phyloP scores from a whole-genome alignment of 1,139 yeast genomes.

The Geotrichum europaeum region DNA sequence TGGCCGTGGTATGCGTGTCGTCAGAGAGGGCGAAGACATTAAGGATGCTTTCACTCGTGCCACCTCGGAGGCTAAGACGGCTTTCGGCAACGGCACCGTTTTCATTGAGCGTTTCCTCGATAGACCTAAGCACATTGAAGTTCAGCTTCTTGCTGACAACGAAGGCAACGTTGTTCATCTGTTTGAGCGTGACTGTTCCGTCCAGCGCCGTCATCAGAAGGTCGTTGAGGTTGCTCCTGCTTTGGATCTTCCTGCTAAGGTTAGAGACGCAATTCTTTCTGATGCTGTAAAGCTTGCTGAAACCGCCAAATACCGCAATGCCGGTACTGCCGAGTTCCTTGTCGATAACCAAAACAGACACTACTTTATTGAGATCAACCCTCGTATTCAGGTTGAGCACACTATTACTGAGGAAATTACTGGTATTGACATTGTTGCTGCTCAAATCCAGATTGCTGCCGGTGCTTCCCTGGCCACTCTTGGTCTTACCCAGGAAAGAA shows the following conservation, averaged over 20 bases:
- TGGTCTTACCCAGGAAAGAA: constrained; percentile 88
- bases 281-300: constrained; percentile 93
- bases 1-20: constrained; percentile 99
- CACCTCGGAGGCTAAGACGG: constrained; percentile 84
- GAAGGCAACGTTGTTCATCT: constrained; percentile 93
- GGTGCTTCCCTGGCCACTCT: constrained; percentile 92
- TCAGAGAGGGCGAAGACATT: constrained; percentile 90
- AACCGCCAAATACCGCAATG: constrained; percentile 86
- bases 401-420: constrained; percentile 98
- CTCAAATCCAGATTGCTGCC: constrained; percentile 98
- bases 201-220: constrained; percentile 98
- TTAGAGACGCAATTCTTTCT: constrained; percentile 83
- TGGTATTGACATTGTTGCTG: constrained; percentile 96
- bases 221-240: constrained; percentile 99
- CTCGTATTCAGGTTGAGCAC: constrained; percentile 98
- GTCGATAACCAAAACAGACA: constrained; percentile 94
- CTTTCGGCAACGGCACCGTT: constrained; percentile 97
- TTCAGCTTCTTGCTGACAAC: constrained; percentile 88
- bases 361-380: constrained; percentile 96
- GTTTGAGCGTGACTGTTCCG: constrained; percentile 98
- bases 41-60: constrained; percentile 92
- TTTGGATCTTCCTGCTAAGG: constrained; percentile 70
- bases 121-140: constrained; percentile 97
- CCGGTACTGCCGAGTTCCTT: constrained; percentile 97
- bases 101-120: constrained; percentile 93